phyloP scores from a whole-genome alignment of 2,329 filamentous ascomycete genomes.

The Fusarium sp. region DNA sequence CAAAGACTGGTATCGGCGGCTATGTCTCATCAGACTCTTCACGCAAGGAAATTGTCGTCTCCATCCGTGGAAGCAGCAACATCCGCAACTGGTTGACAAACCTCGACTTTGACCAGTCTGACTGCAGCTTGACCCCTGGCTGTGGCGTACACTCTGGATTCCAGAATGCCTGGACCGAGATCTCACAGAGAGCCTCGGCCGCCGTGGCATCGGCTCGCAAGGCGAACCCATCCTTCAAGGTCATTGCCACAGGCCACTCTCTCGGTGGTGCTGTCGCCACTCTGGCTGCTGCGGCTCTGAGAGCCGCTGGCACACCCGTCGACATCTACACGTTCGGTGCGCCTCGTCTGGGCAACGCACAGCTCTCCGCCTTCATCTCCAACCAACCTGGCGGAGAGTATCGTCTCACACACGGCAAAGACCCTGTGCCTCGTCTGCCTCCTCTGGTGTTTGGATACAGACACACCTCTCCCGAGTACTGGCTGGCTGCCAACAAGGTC shows the following conservation, averaged over 20 bases:
- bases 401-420: slow-evolving; percentile 72
- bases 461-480: slow-evolving; percentile 77
- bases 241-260: slow-evolving; percentile 73
- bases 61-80: slow-evolving; percentile 67
- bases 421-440: slow-evolving; percentile 74
- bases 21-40: slow-evolving; percentile 61
- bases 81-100: slow-evolving; percentile 71
- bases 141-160: slow-evolving; percentile 69
- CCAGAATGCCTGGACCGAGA: slow-evolving; percentile 65
- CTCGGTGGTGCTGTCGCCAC: slow-evolving; percentile 72
- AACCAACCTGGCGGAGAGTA: slow-evolving; percentile 62
- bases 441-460: slow-evolving; percentile 67
- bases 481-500: slow-evolving; percentile 55
- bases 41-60: slow-evolving; percentile 64
- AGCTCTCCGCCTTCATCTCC: slow-evolving; percentile 63
- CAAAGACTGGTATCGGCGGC: slow-evolving; percentile 57
- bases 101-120: slow-evolving; percentile 45
- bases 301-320: slow-evolving; percentile 54
- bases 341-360: slow-evolving; percentile 69
- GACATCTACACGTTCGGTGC: slow-evolving; percentile 74
- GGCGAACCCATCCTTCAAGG: slow-evolving; percentile 59
- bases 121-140: slow-evolving; percentile 47
- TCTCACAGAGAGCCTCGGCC: slow-evolving; percentile 53
- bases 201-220: slow-evolving; percentile 56
- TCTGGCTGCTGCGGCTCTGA: slow-evolving; percentile 66